Evolutionary conservation across 805 yeast species (phyloP).

Genomic region (Cyberlindnera sargentensis): DNA sequence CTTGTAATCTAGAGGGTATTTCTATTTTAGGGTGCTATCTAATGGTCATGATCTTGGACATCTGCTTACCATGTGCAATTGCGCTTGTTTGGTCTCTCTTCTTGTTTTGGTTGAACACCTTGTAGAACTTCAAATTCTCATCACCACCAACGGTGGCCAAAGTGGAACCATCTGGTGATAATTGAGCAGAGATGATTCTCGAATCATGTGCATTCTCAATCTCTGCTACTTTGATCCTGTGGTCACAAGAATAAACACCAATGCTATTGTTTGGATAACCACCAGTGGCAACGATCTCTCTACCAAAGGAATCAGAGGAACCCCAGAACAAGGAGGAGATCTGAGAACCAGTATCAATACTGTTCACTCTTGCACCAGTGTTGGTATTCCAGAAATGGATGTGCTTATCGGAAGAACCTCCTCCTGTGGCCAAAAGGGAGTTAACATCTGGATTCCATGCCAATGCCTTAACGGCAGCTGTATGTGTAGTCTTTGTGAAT

Average conservation of each 20-base stretch:
- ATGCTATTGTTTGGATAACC: conserved; percentile 88
- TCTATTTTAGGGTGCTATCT: conserved; percentile 23
- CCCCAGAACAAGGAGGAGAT: conserved; percentile 95
- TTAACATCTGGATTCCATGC: conserved; percentile 90
- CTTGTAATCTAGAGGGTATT: background rate
- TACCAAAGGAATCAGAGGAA: conserved; percentile 58
- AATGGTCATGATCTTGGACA: conserved; percentile 46
- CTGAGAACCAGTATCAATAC: conserved; percentile 89
- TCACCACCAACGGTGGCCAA: conserved; percentile 95
- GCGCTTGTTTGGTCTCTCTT: conserved; percentile 26
- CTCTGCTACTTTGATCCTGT: conserved; percentile 81
- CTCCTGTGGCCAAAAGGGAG: conserved; percentile 89
- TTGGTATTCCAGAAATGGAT: conserved; percentile 95
- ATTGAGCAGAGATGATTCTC: conserved; percentile 71
- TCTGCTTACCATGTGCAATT: conserved; percentile 36
- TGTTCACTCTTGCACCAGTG: conserved; percentile 78
- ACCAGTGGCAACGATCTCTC: conserved; percentile 86
- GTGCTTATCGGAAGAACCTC: conserved; percentile 84
- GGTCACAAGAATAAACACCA: conserved; percentile 78
- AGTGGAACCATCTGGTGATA: conserved; percentile 87
- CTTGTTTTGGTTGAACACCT: conserved; percentile 60
- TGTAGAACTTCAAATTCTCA: conserved; percentile 93
- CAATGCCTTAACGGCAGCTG: conserved; percentile 92
- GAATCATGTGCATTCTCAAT: conserved; percentile 84
- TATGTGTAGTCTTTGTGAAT: conserved; percentile 71